Base-by-base conservation (phyloP, 2,329 filamentous ascomycete species). In the Diplodia intermedia region DNA sequence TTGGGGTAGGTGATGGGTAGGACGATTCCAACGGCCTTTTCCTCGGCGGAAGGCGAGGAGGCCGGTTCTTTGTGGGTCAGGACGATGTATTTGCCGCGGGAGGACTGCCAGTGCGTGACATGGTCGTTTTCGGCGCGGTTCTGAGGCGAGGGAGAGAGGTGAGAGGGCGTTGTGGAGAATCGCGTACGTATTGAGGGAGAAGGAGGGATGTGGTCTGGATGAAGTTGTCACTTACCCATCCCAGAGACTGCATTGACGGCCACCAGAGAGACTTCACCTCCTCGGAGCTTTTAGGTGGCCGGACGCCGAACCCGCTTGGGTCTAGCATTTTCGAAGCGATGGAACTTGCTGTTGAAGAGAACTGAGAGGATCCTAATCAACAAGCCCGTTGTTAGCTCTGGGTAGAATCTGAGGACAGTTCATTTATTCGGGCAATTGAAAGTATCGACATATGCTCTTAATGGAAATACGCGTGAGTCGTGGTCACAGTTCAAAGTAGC, bases 91-190 rank as follows among this genome's bases (percentile, higher is more conserved):
- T 72, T 73, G 43, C 69, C 73, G 12, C 74, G 70, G 1, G 74
- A 70, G 23, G 73, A 72, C 43, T 73, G 69, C 66, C 73, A 78
- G 69, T 79, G 78, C 8, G 74, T 77, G 29, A 71, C 62, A 3
- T 73, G 71, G 68, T 80, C 79, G 55, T 74, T 71, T 20, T 66
- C 70, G 55, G 74, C 72, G 47, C 78, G 77, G 67, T 79, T 78
- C 78, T 78, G 15, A 1, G 18, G 3, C 55, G 6, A 18, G 14
- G 8, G 6, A 20, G 18, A 36, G 33, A 36, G 33, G 8, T 36
- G 3, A 36, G 33, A 36, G 33, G 33, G 31, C 1, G 31, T 33
- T 33, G 31, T 33, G 31, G 31, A 33, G 31, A 26, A 26, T 26
- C 23, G 3, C 23, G 3, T 26, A 26, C 23, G 3, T 26, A 26